Base-by-base conservation (phyloP, 164 flowering plant genomes). In the Piper betle region DNA sequence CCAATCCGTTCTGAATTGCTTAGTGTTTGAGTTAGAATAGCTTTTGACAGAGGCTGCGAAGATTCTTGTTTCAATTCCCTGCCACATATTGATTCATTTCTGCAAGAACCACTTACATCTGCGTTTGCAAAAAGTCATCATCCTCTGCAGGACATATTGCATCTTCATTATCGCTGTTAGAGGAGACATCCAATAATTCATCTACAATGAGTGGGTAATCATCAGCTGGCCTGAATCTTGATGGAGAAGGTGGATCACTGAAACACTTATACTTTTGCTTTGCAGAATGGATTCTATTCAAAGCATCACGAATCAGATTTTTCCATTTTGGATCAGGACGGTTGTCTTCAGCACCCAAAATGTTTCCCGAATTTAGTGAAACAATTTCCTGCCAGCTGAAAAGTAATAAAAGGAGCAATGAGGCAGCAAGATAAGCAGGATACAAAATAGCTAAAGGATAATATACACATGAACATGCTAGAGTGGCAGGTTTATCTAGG, bases 231-330 rank as follows among this genome's bases (percentile, higher is more conserved):
- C 77, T 84, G 67, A 84, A 90, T 73, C 78, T 82, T 70, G 96
- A 82, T 52, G 99, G 99, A 70, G 96, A 88, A 66, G 96, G 85
- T 61, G 97, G 97, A 66, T 81, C 90, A 74, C 88, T 91, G 57
- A 73, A 78, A 68, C 83, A 80, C 72, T 84, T 91, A 63, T 66
- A 70, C 76, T 83, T 88, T 52, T 62, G 52, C 66, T 70, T 76
- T 7, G 10, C 64, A 41, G 78, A 79, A 64, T 71, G 78, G 66
- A 87, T 59, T 73, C 74, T 78, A 68, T 82, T 74, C 43, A 94
- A 74, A 40, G 91, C 73, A 52, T 82, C 87, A 61, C 94, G n/a
- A n/a, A n/a, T n/a, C n/a, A n/a, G n/a, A n/a, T n/a, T n/a, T n/a
- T n/a, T n/a, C n/a, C n/a, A n/a, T n/a, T n/a, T n/a, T n/a, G n/a